These are phyloP conservation scores for Sporisorium iseilematis-ciliati DNA, from an alignment of 1,284 basidiomycete genomes.

Conservation along the genomic window DNA sequence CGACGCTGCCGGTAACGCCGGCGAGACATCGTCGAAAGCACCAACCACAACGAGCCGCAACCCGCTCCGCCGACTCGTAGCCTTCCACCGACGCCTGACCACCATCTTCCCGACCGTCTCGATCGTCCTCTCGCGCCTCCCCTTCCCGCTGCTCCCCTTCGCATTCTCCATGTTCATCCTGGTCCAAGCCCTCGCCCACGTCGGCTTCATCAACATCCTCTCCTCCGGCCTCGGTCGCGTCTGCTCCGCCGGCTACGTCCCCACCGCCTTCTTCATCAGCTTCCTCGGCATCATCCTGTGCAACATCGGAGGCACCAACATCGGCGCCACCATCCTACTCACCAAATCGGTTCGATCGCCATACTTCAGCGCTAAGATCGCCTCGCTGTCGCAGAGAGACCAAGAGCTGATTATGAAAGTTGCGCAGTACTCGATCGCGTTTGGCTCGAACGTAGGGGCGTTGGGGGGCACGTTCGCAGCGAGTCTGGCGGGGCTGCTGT, in stretches of 20 bases:
- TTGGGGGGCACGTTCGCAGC: slow-evolving; percentile 91
- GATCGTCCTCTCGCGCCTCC: slow-evolving; percentile 79
- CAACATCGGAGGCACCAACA: slow-evolving; percentile 92
- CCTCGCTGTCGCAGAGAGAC: slow-evolving; percentile 7
- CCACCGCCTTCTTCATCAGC: slow-evolving; percentile 73
- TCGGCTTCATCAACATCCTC: slow-evolving; percentile 93
- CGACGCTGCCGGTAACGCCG: slow-evolving; percentile 1
- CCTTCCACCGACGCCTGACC: slow-evolving; percentile 10
- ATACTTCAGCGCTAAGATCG: slow-evolving; percentile 38
- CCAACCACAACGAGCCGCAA: slow-evolving; percentile 17
- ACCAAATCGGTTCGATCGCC: slow-evolving; percentile 75
- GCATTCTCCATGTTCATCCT: slow-evolving; percentile 96
- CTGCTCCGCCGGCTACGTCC: slow-evolving; percentile 71
- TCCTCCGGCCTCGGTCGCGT: slow-evolving; percentile 76
- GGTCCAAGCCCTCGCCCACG: slow-evolving; percentile 83
- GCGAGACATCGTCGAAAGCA: not conserved
- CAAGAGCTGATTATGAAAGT: slow-evolving; percentile 62
- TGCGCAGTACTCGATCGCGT: slow-evolving; percentile 76
- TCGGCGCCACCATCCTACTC: slow-evolving; percentile 92
- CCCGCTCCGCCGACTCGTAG: slow-evolving; percentile 25
- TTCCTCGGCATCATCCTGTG: slow-evolving; percentile 79
- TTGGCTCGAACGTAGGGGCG: slow-evolving; percentile 91
- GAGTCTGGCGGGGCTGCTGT: slow-evolving; percentile 89
- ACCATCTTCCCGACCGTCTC: slow-evolving; percentile 80
- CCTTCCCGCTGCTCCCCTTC: slow-evolving; percentile 86